These are phyloP conservation scores for Clavariopsis aquatica DNA, from an alignment of 495 filamentous ascomycete species.

Conservation along the genomic window DNA sequence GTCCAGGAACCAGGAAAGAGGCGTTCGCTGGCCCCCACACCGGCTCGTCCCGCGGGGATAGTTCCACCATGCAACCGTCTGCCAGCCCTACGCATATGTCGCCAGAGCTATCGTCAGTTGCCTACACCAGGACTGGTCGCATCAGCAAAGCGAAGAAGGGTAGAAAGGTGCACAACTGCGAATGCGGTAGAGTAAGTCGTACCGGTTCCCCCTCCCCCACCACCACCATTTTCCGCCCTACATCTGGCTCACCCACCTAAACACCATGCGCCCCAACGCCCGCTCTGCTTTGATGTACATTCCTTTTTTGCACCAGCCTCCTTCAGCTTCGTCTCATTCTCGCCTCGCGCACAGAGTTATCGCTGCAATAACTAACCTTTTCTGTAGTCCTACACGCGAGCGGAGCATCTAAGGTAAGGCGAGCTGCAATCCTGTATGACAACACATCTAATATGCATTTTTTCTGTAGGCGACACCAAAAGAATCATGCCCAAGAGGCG, in stretches of 20 bases:
- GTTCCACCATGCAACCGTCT: constrained; percentile 38
- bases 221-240: background rate
- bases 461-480: constrained; percentile 72
- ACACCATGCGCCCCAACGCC: constrained; percentile 3
- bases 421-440: background rate
- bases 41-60: constrained; percentile 31
- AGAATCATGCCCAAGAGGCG: constrained; percentile 76
- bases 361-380: constrained; percentile 7
- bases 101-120: constrained; percentile 30
- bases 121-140: constrained; percentile 45
- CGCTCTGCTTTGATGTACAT: background rate
- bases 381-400: constrained; percentile 60
- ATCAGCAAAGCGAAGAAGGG: constrained; percentile 50
- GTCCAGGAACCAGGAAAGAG: constrained; percentile 33
- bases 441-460: background rate
- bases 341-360: background rate
- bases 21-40: constrained; percentile 34
- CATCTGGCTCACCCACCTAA: constrained; percentile 16
- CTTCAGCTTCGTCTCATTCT: background rate
- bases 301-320: constrained; percentile 1
- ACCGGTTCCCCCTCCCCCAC: background rate
- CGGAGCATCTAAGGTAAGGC: constrained; percentile 76
- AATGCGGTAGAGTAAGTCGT: constrained; percentile 46
- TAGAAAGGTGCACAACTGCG: constrained; percentile 44
- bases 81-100: constrained; percentile 35